Evolutionary conservation across 345 rosid genomes (phyloP).

Genomic region (Orychophragmus violaceus): DNA sequence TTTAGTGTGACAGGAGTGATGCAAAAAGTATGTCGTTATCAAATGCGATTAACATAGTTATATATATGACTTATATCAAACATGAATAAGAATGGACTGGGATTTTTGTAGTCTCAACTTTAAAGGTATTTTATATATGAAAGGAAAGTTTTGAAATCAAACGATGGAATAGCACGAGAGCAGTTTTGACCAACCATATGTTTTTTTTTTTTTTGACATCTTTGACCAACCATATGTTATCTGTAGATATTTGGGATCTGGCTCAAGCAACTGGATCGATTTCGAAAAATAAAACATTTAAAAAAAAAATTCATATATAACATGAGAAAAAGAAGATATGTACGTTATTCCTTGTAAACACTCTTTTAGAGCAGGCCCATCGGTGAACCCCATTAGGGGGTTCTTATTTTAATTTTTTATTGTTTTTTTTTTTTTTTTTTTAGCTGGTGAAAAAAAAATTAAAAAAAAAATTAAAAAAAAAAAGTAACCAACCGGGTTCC

Average conservation of each 20-base stretch:
- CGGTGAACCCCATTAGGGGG: no score
- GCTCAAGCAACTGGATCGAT: neutral
- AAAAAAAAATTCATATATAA: no score
- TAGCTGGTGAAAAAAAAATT: neutral
- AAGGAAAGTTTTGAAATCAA: neutral
- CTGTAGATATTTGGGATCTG: neutral
- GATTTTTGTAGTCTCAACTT: neutral
- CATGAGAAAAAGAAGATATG: neutral
- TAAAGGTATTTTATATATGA: neutral
- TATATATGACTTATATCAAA: neutral
- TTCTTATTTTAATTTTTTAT: no score
- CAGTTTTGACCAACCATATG: neutral
- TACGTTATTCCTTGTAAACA: no score
- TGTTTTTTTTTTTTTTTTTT: no score
- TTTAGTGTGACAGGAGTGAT: neutral
- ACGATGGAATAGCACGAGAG: neutral
- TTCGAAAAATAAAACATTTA: neutral
- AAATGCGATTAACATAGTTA: neutral
- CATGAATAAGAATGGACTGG: neutral
- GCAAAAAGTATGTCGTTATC: neutral
- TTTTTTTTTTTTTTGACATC: no score
- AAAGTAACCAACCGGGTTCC: no score
- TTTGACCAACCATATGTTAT: no score
- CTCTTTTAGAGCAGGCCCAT: no score
- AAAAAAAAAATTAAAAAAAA: neutral